Evolutionary conservation across 2,329 filamentous ascomycete species (phyloP), one percentile per base, ranked within the genome.

Genomic region (Colletotrichum viniferum): DNA sequence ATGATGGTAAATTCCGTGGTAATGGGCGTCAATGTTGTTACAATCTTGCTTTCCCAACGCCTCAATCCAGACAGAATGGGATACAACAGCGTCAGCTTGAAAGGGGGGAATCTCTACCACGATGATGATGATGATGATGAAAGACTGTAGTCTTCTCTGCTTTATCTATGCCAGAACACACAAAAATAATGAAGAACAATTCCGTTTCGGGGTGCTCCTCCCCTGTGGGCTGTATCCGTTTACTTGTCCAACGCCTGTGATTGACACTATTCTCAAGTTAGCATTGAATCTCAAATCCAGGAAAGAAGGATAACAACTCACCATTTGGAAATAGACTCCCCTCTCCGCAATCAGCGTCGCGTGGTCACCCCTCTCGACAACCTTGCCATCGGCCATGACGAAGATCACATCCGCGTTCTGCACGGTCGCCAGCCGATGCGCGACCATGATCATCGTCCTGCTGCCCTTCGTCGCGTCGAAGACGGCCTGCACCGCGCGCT

Each of bases 361-460:
- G 48, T 76, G 74, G 21, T 70, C 65, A n/a, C 74, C 74, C 8
- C 55, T 56, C 76, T 88, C 86, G 1, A 86, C 78, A n/a, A 88
- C 81, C 16, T 67, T 80, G 0, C 87, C 87, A 1, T 84, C 82
- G 5, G 84, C 83, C 72, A 88, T 81, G 0, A 88, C 83, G 65
- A 86, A 87, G 36, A 88, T 88, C 1, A 82, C 77, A 76, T 88
- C 86, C 1, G 86, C 86, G 10, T 82, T 83, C 63, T 84, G 81
- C 10, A 88, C 84, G 2, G 85, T 88, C 5, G 83, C 81, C 1
- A 88, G 77, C 6, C 86, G 79, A 78, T 88, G 86, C 14, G 85
- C 85, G 30, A 87, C 83, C 14, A 83, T 84, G 68, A 88, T 82
- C 58, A 74, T 77, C 10, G 75, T 77, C 30, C 76, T 56, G 52